These are phyloP conservation scores for Acephala macrosclerotiorum DNA, from an alignment of 2,329 filamentous ascomycete species.

Conservation along the genomic window DNA sequence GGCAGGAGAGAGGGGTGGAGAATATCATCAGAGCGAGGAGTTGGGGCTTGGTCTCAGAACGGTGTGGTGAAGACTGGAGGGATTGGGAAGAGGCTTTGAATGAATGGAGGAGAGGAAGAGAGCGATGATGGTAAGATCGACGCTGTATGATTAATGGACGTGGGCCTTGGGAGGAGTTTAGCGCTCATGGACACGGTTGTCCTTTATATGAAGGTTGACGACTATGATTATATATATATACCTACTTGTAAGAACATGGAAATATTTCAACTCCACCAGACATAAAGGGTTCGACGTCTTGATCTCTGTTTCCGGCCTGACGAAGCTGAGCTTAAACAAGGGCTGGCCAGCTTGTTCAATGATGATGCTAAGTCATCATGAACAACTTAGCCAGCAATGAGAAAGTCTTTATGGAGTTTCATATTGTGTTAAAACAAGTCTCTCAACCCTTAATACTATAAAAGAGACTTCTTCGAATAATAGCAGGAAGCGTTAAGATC, in stretches of 20 bases:
- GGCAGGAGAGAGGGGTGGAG: conserved; percentile 80
- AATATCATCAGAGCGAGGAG: conserved; percentile 81
- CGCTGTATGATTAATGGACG: conserved; percentile 1
- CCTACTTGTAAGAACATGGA: not conserved
- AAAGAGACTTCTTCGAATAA: no score
- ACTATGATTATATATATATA: not conserved
- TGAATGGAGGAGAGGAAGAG: conserved; percentile 59
- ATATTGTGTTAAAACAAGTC: no score
- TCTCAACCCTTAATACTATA: no score
- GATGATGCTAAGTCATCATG: no score
- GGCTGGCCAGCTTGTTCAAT: not conserved
- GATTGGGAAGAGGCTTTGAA: conserved; percentile 72
- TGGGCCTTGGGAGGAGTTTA: conserved; percentile 5
- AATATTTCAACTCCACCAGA: not conserved
- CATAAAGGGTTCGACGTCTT: not conserved
- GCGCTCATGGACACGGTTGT: not conserved
- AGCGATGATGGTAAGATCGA: conserved; percentile 8
- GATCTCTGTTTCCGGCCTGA: not conserved
- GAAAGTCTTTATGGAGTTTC: no score
- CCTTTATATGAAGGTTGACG: not conserved
- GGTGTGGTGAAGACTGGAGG: conserved; percentile 68
- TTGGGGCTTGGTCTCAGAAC: conserved; percentile 79
- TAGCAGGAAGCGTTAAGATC: no score
- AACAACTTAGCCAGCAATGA: no score
- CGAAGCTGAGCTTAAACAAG: no score